Conservation (phyloP, 2,329 filamentous ascomycete genomes). For the Periconia digitata region DNA sequence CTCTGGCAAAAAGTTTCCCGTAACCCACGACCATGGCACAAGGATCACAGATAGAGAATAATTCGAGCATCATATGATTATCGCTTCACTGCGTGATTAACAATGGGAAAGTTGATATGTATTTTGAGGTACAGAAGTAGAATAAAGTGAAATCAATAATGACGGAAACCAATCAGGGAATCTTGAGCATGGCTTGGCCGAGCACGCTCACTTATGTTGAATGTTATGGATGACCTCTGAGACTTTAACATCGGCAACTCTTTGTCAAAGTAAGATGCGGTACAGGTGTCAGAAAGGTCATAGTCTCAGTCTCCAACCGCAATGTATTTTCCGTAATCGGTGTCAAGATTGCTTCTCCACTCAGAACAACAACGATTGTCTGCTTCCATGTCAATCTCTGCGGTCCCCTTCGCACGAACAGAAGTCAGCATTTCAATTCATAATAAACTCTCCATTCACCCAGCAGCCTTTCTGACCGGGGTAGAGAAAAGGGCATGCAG, state of each 20-base stretch:
- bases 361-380: conserved; percentile 8
- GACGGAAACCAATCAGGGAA: too few relatives aligned
- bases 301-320: not conserved
- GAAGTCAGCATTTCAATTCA: not conserved
- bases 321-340: not conserved
- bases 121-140: too few relatives aligned
- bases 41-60: not conserved
- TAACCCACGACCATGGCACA: not conserved
- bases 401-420: not conserved
- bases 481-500: conserved; percentile 22
- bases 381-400: conserved; percentile 3
- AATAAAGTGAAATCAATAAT: too few relatives aligned
- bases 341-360: not conserved
- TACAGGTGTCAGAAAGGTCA: not conserved
- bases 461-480: conserved; percentile 1
- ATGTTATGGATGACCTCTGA: too few relatives aligned
- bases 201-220: too few relatives aligned
- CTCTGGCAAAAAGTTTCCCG: conserved; percentile 20
- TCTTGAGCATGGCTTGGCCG: too few relatives aligned
- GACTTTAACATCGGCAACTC: not conserved
- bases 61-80: not conserved
- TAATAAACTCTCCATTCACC: not conserved
- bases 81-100: too few relatives aligned
- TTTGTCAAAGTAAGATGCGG: not conserved
- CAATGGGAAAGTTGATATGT: too few relatives aligned